These are phyloP conservation scores for Clavispora santaluciae DNA, from an alignment of 805 yeast genomes.

Conservation along the genomic window DNA sequence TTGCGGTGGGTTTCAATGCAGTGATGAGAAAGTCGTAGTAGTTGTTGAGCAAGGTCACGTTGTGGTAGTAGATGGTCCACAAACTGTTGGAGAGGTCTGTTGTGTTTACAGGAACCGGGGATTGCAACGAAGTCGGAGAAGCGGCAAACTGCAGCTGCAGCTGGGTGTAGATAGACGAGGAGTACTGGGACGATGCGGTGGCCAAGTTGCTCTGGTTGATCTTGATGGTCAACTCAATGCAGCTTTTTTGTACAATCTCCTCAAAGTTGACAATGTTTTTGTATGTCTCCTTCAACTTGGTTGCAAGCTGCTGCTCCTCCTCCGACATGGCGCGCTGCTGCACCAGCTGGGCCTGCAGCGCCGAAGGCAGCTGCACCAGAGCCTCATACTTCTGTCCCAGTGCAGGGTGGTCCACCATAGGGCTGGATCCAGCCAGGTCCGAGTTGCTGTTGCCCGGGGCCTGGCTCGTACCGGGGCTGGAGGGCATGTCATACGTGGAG, in stretches of 20 bases:
- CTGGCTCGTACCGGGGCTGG: constrained; percentile 31
- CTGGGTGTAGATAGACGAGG: constrained; percentile 12
- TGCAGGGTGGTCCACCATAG: constrained; percentile 19
- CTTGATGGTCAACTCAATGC: constrained; percentile 53
- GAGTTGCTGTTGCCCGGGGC: constrained; percentile 29
- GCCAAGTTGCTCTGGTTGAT: constrained; percentile 31
- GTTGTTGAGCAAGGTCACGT: constrained; percentile 60
- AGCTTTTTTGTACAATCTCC: constrained; percentile 65
- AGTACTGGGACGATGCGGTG: constrained; percentile 33
- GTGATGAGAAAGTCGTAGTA: constrained; percentile 69
- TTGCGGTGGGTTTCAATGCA: constrained; percentile 58
- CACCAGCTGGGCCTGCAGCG: neutral
- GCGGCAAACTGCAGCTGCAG: constrained; percentile 14
- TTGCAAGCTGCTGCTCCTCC: constrained; percentile 62
- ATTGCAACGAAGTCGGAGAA: constrained; percentile 7
- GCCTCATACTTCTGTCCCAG: neutral
- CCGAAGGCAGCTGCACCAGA: neutral
- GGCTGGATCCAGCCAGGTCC: constrained; percentile 38
- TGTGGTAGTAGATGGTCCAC: constrained; percentile 69
- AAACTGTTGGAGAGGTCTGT: constrained; percentile 55
- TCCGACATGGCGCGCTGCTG: constrained; percentile 40
- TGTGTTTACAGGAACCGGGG: constrained; percentile 24
- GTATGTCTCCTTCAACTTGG: constrained; percentile 70
- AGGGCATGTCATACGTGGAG: constrained; percentile 38
- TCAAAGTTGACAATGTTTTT: constrained; percentile 64